Evolutionary conservation across 2,329 filamentous ascomycete species (phyloP), one percentile per base, ranked within the genome.

Genomic region (Zymoseptoria tritici): DNA sequence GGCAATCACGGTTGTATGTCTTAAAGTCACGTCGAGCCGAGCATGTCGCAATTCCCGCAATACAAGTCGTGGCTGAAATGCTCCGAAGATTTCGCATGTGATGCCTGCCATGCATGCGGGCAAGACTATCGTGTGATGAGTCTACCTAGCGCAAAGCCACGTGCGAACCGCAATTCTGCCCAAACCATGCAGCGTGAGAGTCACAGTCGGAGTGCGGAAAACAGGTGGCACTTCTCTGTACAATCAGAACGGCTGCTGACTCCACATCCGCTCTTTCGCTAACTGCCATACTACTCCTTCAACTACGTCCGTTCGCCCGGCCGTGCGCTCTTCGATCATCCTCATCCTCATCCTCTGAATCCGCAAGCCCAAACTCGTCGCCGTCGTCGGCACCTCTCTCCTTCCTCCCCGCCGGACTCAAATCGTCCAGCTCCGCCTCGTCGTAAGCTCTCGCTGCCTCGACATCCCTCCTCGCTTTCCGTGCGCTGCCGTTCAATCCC

Each of bases 401-500:
- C 49, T 55, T 60, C 36, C 56, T 49, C 20, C 52, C 56, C 13
- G 54, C 52, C 16, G 58, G 57, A 29, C 55, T 60, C 54, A 85
- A 67, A 60, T 83, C 78, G 67, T 86, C 83, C 20, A 86, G 72
- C 68, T 86, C 84, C 2, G 79, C 74, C 68, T 86, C 84, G 61
- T 86, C 83, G 68, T 84, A 86, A 66, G 84, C 83, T 46, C 66
- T 62, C 16, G 81, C 83, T 26, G 83, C 82, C 70, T 86, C 84
- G 20, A 87, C 73, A 70, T 86, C 84, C 26, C 69, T 69, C 54
- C 71, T 71, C 57, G 69, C 71, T 29, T 71, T 72, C 29, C 70
- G 70, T 60, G 76, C 78, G 58, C 73, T 72, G 13, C 77, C 62
- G 56, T 72, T 64, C 13, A 71, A 56, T 2, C 70, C 69, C 54